phyloP scores from a whole-genome alignment of 2,329 filamentous ascomycete genomes.

The Exophiala bonariae region DNA sequence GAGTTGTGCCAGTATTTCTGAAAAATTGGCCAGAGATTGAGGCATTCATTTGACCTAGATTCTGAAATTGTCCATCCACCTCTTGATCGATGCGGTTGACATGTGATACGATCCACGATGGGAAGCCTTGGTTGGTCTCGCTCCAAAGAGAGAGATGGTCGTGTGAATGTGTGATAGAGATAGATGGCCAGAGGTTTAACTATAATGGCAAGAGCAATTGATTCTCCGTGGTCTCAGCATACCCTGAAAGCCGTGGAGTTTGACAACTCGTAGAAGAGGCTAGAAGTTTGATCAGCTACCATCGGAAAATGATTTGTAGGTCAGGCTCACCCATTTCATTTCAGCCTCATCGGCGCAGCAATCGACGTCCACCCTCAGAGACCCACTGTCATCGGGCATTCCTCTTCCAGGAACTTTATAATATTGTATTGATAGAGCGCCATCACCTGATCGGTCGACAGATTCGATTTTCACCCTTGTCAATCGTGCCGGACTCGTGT shows the following conservation, averaged over 20 bases:
- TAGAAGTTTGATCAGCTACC: slow-evolving; percentile 5
- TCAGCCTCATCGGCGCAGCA: slow-evolving; percentile 14
- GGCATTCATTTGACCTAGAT: neutral
- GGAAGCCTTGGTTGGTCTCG: too few relatives aligned
- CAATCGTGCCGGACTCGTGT: slow-evolving; percentile 3
- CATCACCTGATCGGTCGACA: slow-evolving; percentile 16
- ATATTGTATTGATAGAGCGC: slow-evolving; percentile 12
- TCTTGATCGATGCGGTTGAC: too few relatives aligned
- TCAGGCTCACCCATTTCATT: slow-evolving; percentile 18
- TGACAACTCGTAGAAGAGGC: slow-evolving; percentile 17
- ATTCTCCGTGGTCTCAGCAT: slow-evolving; percentile 17
- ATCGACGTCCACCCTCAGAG: slow-evolving; percentile 9
- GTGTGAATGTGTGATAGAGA: neutral
- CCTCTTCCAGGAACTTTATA: slow-evolving; percentile 11
- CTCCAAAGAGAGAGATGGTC: neutral
- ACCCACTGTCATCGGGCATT: slow-evolving; percentile 4
- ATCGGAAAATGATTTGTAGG: neutral
- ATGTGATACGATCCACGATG: too few relatives aligned
- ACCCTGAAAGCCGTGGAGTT: slow-evolving; percentile 21
- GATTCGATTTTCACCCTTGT: slow-evolving; percentile 16
- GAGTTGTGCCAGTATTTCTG: slow-evolving; percentile 3
- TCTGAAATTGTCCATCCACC: too few relatives aligned
- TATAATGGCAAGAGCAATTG: slow-evolving; percentile 10
- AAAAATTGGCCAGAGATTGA: slow-evolving; percentile 4
- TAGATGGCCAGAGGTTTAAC: neutral